phyloP scores from a whole-genome alignment of 495 filamentous ascomycete species.

The Tuber umbilicatum region DNA sequence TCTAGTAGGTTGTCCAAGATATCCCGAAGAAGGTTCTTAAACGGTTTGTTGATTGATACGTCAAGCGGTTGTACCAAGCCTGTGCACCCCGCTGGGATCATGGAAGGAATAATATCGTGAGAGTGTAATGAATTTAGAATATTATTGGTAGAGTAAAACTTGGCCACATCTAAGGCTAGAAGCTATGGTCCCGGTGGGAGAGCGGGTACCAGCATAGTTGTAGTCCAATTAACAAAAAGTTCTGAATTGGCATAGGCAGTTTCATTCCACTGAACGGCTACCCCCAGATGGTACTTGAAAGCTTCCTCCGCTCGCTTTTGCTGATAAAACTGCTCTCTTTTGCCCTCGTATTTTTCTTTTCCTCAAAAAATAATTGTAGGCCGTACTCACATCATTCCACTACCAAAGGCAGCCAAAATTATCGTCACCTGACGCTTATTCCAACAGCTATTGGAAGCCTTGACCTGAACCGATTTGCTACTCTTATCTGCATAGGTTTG shows the following conservation, averaged over 20 bases:
- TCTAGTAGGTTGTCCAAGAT: conserved; percentile 10
- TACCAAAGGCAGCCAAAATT: conserved; percentile 7
- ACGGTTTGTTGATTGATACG: conserved; percentile 16
- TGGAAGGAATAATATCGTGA: no score
- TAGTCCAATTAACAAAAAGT: no score
- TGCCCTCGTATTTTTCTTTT: neutral
- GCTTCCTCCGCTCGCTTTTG: neutral
- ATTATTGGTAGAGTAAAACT: no score
- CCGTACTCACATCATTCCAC: neutral
- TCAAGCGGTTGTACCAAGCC: conserved; percentile 8
- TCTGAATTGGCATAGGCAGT: no score
- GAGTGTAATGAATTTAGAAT: no score
- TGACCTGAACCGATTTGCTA: conserved; percentile 13
- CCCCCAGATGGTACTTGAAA: neutral
- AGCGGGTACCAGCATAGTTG: no score
- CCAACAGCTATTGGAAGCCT: conserved; percentile 8
- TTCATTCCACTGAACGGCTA: neutral
- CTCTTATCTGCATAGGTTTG: conserved; percentile 21
- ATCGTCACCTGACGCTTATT: conserved; percentile 17
- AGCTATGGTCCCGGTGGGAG: no score
- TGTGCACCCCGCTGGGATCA: no score
- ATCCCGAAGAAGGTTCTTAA: conserved; percentile 8
- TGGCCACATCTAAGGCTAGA: no score
- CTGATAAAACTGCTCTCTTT: neutral
- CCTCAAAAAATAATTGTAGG: neutral